These are phyloP conservation scores for Exserohilum rostratum DNA, from an alignment of 2,329 filamentous ascomycete genomes.

Conservation along the genomic window DNA sequence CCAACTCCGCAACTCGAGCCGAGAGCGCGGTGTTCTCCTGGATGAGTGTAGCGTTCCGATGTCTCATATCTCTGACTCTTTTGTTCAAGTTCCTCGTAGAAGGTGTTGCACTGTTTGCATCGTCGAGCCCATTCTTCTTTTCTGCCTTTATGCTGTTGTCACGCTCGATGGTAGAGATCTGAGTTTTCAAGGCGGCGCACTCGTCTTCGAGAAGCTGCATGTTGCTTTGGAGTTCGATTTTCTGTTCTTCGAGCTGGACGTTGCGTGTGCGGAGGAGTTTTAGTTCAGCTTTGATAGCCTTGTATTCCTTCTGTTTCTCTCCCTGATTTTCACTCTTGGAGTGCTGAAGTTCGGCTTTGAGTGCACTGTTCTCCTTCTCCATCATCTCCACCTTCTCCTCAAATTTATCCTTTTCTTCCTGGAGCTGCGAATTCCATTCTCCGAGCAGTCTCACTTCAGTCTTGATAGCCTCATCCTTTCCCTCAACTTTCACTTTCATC, in stretches of 20 bases:
- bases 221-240: neutral
- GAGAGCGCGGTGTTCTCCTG: too few relatives aligned
- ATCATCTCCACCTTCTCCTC: neutral
- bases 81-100: too few relatives aligned
- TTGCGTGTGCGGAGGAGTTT: constrained; percentile 1
- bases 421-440: neutral
- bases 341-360: neutral
- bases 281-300: neutral
- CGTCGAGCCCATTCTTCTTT: too few relatives aligned
- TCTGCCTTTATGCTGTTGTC: too few relatives aligned
- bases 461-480: neutral
- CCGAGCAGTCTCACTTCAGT: constrained; percentile 4
- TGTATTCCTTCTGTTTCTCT: neutral
- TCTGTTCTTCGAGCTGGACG: neutral
- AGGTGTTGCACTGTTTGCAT: too few relatives aligned
- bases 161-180: neutral
- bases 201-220: neutral
- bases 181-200: neutral
- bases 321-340: neutral
- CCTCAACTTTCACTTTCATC: constrained; percentile 1
- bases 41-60: too few relatives aligned
- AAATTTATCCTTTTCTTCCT: neutral
- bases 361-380: neutral
- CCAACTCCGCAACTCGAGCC: too few relatives aligned
- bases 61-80: too few relatives aligned